Evolutionary conservation across 1,284 basidiomycete genomes (phyloP).

Genomic region (Austroboletus niveus): DNA sequence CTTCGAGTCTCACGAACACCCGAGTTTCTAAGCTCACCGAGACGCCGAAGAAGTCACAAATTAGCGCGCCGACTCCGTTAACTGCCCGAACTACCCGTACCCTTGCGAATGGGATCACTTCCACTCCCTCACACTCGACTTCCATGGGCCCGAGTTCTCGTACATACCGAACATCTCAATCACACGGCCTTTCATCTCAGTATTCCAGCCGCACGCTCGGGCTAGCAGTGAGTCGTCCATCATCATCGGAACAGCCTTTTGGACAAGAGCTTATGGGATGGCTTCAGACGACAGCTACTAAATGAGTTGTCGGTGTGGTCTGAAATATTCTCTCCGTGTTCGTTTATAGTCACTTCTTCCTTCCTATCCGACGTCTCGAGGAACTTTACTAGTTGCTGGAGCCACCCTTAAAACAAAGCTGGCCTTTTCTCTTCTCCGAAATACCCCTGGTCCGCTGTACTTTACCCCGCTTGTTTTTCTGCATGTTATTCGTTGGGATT

Average conservation of each 20-base stretch:
- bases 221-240: constrained; percentile 43
- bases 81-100: constrained; percentile 69
- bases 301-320: constrained; percentile 33
- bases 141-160: constrained; percentile 50
- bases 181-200: constrained; percentile 51
- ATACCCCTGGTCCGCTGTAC: constrained; percentile 43
- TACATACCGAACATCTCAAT: constrained; percentile 53
- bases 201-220: constrained; percentile 54
- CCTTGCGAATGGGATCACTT: constrained; percentile 45
- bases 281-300: constrained; percentile 46
- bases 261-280: constrained; percentile 38
- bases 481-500: constrained; percentile 36
- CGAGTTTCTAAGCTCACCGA: constrained; percentile 59
- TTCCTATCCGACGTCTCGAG: constrained; percentile 15
- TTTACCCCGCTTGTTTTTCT: constrained; percentile 36
- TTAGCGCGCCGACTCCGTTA: constrained; percentile 80
- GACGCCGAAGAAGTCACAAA: constrained; percentile 83
- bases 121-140: constrained; percentile 55
- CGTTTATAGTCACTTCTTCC: constrained; percentile 3
- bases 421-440: constrained; percentile 35
- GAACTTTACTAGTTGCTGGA: constrained; percentile 32
- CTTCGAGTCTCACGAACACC: constrained; percentile 46
- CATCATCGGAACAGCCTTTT: constrained; percentile 36
- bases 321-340: constrained; percentile 7
- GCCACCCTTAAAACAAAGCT: constrained; percentile 27